Conservation (phyloP, 371 early-diverging fungal species). For the Rhizomucor pusillus region DNA sequence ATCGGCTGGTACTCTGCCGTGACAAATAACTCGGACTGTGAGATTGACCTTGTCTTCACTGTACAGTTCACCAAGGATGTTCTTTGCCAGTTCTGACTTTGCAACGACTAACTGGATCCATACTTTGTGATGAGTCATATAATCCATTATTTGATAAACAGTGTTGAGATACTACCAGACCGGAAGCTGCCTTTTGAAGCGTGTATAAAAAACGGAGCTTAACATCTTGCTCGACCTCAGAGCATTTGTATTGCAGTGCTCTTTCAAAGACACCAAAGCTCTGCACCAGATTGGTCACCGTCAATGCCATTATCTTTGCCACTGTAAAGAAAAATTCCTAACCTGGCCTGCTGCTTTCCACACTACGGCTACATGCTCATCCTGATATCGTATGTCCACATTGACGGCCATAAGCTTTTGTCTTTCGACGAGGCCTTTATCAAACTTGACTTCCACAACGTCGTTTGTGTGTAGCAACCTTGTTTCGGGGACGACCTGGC, state of each 20-base stretch:
- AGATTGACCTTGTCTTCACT: conserved; percentile 24
- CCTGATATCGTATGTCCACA: conserved; percentile 42
- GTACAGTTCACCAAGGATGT: conserved; percentile 26
- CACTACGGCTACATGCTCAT: conserved; percentile 48
- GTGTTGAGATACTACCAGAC: conserved; percentile 34
- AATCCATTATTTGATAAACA: background rate
- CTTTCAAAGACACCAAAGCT: conserved; percentile 28
- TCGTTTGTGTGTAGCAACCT: conserved; percentile 37
- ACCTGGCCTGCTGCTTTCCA: conserved; percentile 57
- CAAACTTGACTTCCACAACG: conserved; percentile 41
- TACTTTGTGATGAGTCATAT: background rate
- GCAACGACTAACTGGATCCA: conserved; percentile 51
- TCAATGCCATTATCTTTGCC: too few relatives aligned
- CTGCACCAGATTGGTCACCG: background rate
- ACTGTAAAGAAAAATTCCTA: background rate
- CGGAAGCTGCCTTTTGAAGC: conserved; percentile 55
- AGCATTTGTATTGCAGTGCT: conserved; percentile 19
- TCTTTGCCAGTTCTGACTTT: conserved; percentile 31
- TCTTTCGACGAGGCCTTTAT: conserved; percentile 33
- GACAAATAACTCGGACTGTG: conserved; percentile 44
- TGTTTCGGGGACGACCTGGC: conserved; percentile 39
- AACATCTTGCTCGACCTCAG: conserved; percentile 10
- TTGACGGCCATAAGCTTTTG: conserved; percentile 28
- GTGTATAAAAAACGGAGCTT: conserved; percentile 30
- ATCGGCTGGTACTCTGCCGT: conserved; percentile 32